phyloP scores from a whole-genome alignment of 352 stramenopile species.

The Globisporangium carolinianum region DNA sequence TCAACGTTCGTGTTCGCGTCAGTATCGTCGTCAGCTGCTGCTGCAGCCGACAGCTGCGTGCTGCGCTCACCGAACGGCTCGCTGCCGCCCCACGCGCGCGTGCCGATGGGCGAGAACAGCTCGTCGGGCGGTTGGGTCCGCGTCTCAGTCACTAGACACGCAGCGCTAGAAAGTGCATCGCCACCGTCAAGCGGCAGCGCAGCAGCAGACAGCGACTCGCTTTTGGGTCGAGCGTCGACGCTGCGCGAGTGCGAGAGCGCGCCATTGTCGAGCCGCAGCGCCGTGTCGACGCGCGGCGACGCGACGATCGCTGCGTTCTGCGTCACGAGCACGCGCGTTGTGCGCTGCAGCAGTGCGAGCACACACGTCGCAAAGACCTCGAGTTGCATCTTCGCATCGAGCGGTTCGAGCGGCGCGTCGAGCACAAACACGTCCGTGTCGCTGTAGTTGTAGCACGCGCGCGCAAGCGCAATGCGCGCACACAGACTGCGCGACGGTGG shows the following conservation, averaged over 20 bases:
- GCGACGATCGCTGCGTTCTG: constrained; percentile 60
- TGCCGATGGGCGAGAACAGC: constrained; percentile 14
- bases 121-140: constrained; percentile 8
- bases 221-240: constrained; percentile 19
- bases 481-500: constrained; percentile 52
- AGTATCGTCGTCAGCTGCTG: constrained; percentile 5
- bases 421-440: constrained; percentile 68
- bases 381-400: constrained; percentile 60
- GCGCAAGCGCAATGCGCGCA: constrained; percentile 68
- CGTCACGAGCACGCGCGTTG: constrained; percentile 65
- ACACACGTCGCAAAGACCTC: constrained; percentile 84
- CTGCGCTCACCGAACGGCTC: neutral
- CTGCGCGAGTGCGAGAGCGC: constrained; percentile 40
- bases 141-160: no score
- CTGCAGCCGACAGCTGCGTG: neutral
- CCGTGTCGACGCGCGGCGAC: constrained; percentile 52
- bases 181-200: constrained; percentile 26
- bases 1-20: neutral
- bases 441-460: constrained; percentile 85
- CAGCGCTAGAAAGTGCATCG: neutral
- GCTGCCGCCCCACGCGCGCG: neutral
- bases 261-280: constrained; percentile 45
- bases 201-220: constrained; percentile 17
- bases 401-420: constrained; percentile 44
- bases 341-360: constrained; percentile 46